Percentiles rank a stretch among this genome's conserved stretches.
Conservation (phyloP, 768 basidiomycete species). For the Dioszegia aurantiaca region DNA sequence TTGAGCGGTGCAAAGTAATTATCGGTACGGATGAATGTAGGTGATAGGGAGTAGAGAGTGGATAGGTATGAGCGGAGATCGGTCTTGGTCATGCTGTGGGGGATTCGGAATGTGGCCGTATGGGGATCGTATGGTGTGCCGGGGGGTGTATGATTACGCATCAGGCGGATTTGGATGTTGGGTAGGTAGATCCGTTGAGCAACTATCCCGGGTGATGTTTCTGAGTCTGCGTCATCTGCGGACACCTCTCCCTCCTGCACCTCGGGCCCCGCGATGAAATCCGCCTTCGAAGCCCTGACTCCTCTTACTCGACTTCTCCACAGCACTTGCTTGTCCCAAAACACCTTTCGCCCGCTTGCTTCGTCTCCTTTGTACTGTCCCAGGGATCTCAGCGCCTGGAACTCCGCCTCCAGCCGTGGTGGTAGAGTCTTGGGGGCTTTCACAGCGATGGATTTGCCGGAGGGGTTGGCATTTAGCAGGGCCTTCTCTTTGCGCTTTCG, state of each 20-base stretch:
- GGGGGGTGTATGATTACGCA: constrained; percentile 73
- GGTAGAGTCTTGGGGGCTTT: constrained; percentile 29
- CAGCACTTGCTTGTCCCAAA: constrained; percentile 33
- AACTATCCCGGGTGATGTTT: constrained; percentile 54
- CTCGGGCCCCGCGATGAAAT: constrained; percentile 1
- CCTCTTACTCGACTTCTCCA: constrained; percentile 37
- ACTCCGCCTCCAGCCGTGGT: constrained; percentile 29
- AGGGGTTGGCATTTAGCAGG: constrained; percentile 17
- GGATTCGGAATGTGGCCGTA: constrained; percentile 89
- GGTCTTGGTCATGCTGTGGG: constrained; percentile 82
- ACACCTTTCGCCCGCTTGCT: constrained; percentile 24
- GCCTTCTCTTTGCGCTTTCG: constrained; percentile 33
- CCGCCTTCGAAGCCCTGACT: constrained; percentile 18
- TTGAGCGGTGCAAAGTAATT: constrained; percentile 68
- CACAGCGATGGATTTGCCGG: constrained; percentile 16
- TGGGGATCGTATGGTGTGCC: constrained; percentile 87
- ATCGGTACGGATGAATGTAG: constrained; percentile 94
- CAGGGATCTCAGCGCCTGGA: constrained; percentile 28
- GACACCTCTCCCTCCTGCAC: background rate
- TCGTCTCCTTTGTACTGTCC: constrained; percentile 34
- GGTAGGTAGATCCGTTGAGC: constrained; percentile 86
- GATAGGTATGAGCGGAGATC: constrained; percentile 82
- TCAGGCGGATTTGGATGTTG: constrained; percentile 75
- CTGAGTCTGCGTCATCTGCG: background rate
- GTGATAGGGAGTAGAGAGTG: constrained; percentile 80